A percentile compares a stretch with the other conserved stretches of the same genome.
phyloP scores from a whole-genome alignment of 163 green algal genomes.

The Scenedesmus sp. region DNA sequence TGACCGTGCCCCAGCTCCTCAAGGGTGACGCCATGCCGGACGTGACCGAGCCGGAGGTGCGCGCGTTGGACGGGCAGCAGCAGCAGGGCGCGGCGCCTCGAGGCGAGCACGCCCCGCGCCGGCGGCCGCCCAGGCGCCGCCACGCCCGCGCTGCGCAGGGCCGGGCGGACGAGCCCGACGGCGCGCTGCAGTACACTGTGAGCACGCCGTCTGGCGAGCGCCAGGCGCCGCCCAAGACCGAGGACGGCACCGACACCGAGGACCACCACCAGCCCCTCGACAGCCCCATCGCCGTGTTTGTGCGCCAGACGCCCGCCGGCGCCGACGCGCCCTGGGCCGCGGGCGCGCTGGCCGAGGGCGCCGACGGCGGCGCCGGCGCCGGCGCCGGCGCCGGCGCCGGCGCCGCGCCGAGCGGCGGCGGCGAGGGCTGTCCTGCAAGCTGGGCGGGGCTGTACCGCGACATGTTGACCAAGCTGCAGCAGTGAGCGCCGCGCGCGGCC shows the following conservation, averaged over 20 bases:
- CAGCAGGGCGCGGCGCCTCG: no score
- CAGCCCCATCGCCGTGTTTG: neutral
- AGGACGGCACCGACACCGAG: constrained; percentile 31
- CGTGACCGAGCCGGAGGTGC: constrained; percentile 34
- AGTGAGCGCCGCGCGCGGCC: no score
- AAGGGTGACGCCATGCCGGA: constrained; percentile 26
- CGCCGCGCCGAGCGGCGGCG: neutral
- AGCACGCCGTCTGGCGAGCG: constrained; percentile 29
- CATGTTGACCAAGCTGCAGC: constrained; percentile 15
- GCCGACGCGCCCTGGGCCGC: no score
- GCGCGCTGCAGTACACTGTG: constrained; percentile 17
- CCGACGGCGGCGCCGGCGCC: neutral
- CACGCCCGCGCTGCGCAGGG: no score
- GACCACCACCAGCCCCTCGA: constrained; percentile 7
- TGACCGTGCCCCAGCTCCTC: constrained; percentile 34
- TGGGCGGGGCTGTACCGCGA: constrained; percentile 27
- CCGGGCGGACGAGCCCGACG: constrained; percentile 4
- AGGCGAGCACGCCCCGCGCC: no score
- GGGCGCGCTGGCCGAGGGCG: no score
- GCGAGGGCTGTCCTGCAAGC: neutral
- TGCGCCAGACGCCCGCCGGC: neutral
- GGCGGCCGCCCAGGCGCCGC: no score
- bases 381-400: no score
- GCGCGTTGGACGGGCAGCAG: no score
- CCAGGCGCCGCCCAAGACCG: constrained; percentile 31